Base-by-base conservation (phyloP, 2,329 filamentous ascomycete genomes). In the Ceratocystis destructans region DNA sequence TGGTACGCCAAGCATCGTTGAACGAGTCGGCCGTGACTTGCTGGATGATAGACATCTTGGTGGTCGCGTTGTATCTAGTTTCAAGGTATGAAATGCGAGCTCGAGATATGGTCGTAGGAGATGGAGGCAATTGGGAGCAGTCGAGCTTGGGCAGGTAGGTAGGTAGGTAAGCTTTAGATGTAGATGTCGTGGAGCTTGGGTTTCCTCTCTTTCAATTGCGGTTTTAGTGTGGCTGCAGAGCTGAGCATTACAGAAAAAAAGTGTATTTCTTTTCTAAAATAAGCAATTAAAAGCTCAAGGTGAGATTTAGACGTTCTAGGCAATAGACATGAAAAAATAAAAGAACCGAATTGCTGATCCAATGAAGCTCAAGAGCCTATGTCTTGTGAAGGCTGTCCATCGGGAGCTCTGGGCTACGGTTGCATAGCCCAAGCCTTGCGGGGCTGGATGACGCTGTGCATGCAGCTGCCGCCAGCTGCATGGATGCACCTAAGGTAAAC, bases 1-100 rank as follows among this genome's bases (percentile, higher is more conserved):
- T 94, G 71, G 90, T 96, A 76, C 92, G 89, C 84, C 84, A 87
- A 73, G 83, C 82, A 71, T 87, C 84, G 76, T 78, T 78, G 66
- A 87, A 79, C 71, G 83, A 79, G 66, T 82, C 81, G 68, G 78
- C 76, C 63, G 80, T 83, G 76, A 85, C 81, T 74, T 87, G 83
- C 74, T 86, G 84, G 71, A 86, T 86, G 73, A 87, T 85, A 64
- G 84, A 87, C 84, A 87, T 87, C 62, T 65, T 69, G 65, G 25
- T 7, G 55, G 31, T 15, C 10, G 64, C 15, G 48, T 64, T n/a
- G 33, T 64, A 37, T 45, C 41, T n/a, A 22, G 3, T n/a, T 57
- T 44, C 10, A n/a, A 20, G 1, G 15, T 17, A 41, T 28, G 31
- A 15, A 4, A 25, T 57, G 44, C 66, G 53, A 45, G 8, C 12